A percentile compares a stretch with the other conserved stretches of the same genome.
phyloP scores from a whole-genome alignment of 148 eudicot genomes.

The Arctostaphylos glauca region DNA sequence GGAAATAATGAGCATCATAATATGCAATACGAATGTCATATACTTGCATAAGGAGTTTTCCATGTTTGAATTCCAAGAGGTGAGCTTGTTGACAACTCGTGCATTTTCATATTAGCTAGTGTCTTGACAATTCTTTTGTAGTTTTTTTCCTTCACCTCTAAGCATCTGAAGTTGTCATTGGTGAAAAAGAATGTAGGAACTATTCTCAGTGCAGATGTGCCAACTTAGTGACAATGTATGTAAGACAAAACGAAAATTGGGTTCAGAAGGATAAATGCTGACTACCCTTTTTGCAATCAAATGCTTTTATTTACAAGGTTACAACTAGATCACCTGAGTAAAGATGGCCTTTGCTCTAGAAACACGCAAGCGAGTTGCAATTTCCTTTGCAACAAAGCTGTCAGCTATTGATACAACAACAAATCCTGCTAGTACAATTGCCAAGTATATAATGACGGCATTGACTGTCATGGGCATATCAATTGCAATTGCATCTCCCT shows the following conservation, averaged over 20 bases:
- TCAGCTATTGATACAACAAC: conserved; percentile 90
- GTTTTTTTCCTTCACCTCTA: neutral
- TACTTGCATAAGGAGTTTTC: neutral
- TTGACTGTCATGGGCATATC: conserved; percentile 92
- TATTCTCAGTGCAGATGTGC: neutral
- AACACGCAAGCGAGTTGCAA: conserved; percentile 78
- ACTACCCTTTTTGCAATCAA: neutral
- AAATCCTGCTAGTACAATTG: conserved; percentile 69
- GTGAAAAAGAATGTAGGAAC: neutral
- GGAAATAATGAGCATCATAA: neutral
- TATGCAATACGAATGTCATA: neutral
- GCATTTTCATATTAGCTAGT: neutral
- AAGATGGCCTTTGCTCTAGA: conserved; percentile 83
- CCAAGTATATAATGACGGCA: conserved; percentile 88
- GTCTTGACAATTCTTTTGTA: neutral
- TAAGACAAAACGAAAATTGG: neutral
- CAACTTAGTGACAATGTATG: neutral
- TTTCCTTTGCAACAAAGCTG: conserved; percentile 87
- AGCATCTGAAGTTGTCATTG: neutral
- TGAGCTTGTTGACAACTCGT: neutral
- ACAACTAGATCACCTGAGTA: conserved; percentile 62
- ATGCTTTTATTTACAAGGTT: neutral
- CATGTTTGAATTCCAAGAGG: neutral
- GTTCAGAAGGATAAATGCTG: neutral
- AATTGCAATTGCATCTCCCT: conserved; percentile 88